Evolutionary conservation across 2,329 filamentous ascomycete genomes (phyloP), one percentile per base, ranked within the genome.

Genomic region (Purpureocillium takamizusanense): DNA sequence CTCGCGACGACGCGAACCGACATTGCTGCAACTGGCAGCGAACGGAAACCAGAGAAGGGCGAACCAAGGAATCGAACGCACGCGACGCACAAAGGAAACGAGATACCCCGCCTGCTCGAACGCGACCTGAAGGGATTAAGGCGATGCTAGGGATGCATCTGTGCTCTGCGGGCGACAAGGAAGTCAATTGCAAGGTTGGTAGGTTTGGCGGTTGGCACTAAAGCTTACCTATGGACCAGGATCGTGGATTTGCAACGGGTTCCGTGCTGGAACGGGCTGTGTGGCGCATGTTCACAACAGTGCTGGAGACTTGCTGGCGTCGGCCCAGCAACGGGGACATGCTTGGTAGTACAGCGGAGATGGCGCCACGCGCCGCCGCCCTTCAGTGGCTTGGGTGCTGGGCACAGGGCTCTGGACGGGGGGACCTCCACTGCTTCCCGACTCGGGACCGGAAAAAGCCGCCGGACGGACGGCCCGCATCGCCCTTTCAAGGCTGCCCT

Each of bases 1-100:
- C 92, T 78, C 42, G 90, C 89, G 47, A 97, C 86, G 42, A 97
- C 89, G 55, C 86, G 76, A 49, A 95, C 86, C 44, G 72, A 74
- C 78, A 79, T 77, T 47, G 42, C 51, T 28, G 8, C 11, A 12
- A 14, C 11, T 12, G 28, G 28, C 7, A 7, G 28, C n/a, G n/a
- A 14, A 12, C n/a, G 11, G 6, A 16, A 36, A 31, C n/a, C n/a
- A 32, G 28, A 23, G 15, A 30, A 31, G 30, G 37, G 45, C 42
- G 41, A 40, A 44, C 40, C 42, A 29, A 27, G 40, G 35, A 48
- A 41, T 35, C 40, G 18, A 31, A 36, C 44, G 27, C 21, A 37
- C 42, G 43, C 42, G 43, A 38, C 21, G 33, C 18, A 36, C 7
- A 21, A 42, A 25, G 13, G n/a, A 25, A 38, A 44, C 21, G 31